Evolutionary conservation across 768 basidiomycete species (phyloP), one percentile per base, ranked within the genome.

Genomic region (Hygrocybe coccinea): DNA sequence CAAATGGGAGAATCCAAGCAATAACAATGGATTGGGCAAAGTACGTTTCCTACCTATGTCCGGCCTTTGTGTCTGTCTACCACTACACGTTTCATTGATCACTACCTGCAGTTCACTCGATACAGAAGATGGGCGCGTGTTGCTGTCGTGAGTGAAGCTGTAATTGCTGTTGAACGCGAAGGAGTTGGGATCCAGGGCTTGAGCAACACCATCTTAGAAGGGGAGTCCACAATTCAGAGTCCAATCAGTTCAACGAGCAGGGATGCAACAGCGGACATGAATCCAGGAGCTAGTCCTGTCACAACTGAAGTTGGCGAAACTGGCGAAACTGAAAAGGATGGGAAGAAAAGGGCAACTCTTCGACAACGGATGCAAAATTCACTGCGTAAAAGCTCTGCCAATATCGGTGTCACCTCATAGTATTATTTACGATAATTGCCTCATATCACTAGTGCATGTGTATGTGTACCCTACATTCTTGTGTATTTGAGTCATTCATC

Each of bases 11-110:
- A 79, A 74, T 17, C 76, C 80, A 44, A 85, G 83, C 52, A 74
- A 75, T 54, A 87, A 85, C 61, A 90, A 91, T 47, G 91, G 91
- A 5, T 81, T 95, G 73, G 89, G 93, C 68, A 94, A 94, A 76
- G 86, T 85, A 39, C 41, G 72, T 63, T 22, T 22, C 29, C 29
- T 22, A 7, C 35, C 22, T 57, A 17, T 36, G 19, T 33, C 37
- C 15, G n/a, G 34, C 29, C 22, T n/a, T n/a, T n/a, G n/a, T n/a
- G n/a, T n/a, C n/a, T 38, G 35, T 24, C 62, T 7, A 52, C 15
- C 29, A 5, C 51, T 35, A 35, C 24, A 50, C 25, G 29, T 29
- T 29, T 29, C 29, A 29, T 21, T 48, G 35, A 43, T 54, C 24
- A 44, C 50, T n/a, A n/a, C 12, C n/a, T 60, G 8, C 63, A 90